Evolutionary conservation across 2,329 filamentous ascomycete species (phyloP), one percentile per base, ranked within the genome.

Genomic region (Conoideocrella luteorostrata): DNA sequence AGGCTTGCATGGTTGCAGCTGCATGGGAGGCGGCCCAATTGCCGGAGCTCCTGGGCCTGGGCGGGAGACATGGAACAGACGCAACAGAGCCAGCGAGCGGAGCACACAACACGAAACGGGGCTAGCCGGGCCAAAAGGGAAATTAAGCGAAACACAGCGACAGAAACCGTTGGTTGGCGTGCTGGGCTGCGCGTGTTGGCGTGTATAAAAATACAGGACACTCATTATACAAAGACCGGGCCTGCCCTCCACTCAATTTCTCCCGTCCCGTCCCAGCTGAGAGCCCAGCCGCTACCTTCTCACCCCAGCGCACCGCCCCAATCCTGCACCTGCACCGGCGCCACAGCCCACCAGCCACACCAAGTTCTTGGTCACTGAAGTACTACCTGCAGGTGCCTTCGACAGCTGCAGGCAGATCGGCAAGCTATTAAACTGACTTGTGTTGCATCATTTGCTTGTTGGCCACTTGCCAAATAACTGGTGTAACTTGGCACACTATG

Each of bases 121-220:
- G 56, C 60, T 62, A 62, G 51, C 48, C 46, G 56, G 53, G 50
- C 41, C 54, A 59, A 57, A 52, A 59, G 54, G 59, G 59, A 62
- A 60, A 61, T 62, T 64, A 64, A 60, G 61, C 61, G 61, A 64
- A 55, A 49, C 44, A 42, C 52, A 56, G 49, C 51, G 52, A 52
- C 55, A 52, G 54, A 60, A 60, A 57, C 57, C 54, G 61, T 63
- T 63, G 61, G 61, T 53, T 50, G 54, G 52, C 43, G 48, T 44
- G 37, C 39, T 44, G 48, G 47, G 38, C 46, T 44, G 40, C 46
- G 47, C 49, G 49, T 44, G 46, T 40, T 44, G 46, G 55, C 64
- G 63, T 66, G 65, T 68, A 68, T 68, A 68, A 68, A 68, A 68
- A 64, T 67, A 64, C 62, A 67, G 56, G 60, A 61, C 58, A 61